A percentile compares a stretch with the other conserved stretches of the same genome.
phyloP scores from a whole-genome alignment of 306 rosid species.

The Rubus parviflorus region DNA sequence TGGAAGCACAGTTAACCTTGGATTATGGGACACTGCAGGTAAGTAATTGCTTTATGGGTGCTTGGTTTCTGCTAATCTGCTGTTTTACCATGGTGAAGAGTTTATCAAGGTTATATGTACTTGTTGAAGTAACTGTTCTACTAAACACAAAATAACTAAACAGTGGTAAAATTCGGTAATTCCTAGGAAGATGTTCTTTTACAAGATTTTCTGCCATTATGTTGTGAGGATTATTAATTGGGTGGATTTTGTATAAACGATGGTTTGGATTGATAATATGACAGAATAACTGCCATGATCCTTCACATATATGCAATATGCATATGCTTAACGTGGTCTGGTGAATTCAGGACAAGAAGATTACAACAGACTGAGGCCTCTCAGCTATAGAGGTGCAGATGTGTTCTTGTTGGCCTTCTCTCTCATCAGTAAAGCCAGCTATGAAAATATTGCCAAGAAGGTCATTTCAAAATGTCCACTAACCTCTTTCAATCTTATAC shows the following conservation, averaged over 20 bases:
- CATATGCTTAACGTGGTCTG: neutral
- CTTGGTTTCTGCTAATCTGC: neutral
- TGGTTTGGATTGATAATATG: neutral
- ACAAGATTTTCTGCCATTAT: neutral
- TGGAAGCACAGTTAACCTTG: conserved; percentile 89
- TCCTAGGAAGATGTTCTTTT: neutral
- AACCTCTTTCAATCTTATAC: neutral
- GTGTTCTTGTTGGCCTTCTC: conserved; percentile 93
- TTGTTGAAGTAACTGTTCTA: neutral
- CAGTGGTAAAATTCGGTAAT: neutral
- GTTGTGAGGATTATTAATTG: neutral
- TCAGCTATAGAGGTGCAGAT: conserved; percentile 95
- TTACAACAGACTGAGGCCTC: conserved; percentile 92
- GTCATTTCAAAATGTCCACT: conserved; percentile 26
- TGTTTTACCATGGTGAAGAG: conserved; percentile 8
- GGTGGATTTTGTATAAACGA: neutral
- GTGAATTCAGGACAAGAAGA: conserved; percentile 79
- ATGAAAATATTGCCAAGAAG: conserved; percentile 88
- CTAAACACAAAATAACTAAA: neutral
- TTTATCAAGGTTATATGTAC: neutral
- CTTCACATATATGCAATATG: neutral
- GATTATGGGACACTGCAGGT: conserved; percentile 98
- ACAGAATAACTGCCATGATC: neutral
- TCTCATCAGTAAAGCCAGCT: conserved; percentile 93
- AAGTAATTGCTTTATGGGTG: conserved; percentile 18